phyloP scores from a whole-genome alignment of 2,329 filamentous ascomycete genomes.

The Arthroderma sp. region DNA sequence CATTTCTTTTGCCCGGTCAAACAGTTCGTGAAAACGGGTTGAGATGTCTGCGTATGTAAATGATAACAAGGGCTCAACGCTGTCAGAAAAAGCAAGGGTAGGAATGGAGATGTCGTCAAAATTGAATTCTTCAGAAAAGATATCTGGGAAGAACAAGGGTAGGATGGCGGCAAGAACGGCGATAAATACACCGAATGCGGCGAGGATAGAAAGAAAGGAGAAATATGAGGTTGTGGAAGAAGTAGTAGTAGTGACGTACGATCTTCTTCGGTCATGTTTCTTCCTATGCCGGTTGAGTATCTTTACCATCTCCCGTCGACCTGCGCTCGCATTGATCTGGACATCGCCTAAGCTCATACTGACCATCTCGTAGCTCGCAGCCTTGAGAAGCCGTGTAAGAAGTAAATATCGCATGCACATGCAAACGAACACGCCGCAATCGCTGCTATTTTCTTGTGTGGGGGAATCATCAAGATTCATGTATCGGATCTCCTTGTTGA shows the following conservation, averaged over 20 bases:
- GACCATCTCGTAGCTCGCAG: conserved; percentile 71
- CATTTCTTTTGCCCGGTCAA: no score
- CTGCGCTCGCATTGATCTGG: conserved; percentile 64
- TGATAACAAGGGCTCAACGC: no score
- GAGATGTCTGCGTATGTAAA: no score
- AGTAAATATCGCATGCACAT: conserved; percentile 90
- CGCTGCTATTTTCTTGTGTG: conserved; percentile 80
- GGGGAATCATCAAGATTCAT: conserved; percentile 74
- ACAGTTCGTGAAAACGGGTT: no score
- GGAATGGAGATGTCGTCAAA: no score
- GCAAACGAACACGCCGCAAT: conserved; percentile 94
- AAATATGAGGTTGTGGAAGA: neutral
- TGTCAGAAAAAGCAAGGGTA: no score
- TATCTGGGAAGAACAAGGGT: neutral
- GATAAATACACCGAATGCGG: neutral
- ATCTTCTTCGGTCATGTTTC: conserved; percentile 61
- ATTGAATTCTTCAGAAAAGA: no score
- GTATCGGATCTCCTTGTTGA: conserved; percentile 55
- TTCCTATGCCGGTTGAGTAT: conserved; percentile 79
- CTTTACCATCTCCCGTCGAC: conserved; percentile 78
- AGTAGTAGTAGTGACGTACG: conserved; percentile 43
- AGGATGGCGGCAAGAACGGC: neutral
- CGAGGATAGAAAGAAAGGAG: neutral
- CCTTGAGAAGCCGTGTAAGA: conserved; percentile 65
- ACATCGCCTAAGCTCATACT: conserved; percentile 87